A percentile compares a stretch with the other conserved stretches of the same genome.
Evolutionary conservation across 1,139 yeast species (phyloP).

Genomic region (Geotrichum candidum): DNA sequence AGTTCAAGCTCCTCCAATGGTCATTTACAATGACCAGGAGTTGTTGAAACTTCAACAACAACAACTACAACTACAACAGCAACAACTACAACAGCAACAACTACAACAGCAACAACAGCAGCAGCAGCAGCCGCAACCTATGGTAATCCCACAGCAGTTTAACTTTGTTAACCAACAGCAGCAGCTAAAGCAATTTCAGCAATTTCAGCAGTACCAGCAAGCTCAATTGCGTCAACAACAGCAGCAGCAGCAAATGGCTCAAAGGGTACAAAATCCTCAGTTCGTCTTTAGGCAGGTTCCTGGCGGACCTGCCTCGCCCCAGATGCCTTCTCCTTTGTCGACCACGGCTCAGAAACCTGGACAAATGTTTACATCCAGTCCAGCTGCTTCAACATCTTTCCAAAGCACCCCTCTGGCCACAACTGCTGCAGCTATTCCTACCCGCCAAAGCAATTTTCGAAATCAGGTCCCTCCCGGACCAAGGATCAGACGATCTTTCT

Average conservation of each 20-base stretch:
- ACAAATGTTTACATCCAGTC: slow-evolving; percentile 19
- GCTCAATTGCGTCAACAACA: slow-evolving; percentile 9
- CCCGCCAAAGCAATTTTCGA: slow-evolving; percentile 14
- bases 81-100: slow-evolving; percentile 6
- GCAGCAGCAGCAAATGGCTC: slow-evolving; percentile 1
- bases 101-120: slow-evolving; percentile 6
- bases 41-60: not conserved
- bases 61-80: slow-evolving; percentile 4
- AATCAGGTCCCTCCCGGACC: slow-evolving; percentile 4
- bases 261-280: not conserved
- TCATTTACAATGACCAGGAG: not conserved
- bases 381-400: not conserved
- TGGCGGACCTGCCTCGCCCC: slow-evolving; percentile 2
- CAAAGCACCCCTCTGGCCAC: slow-evolving; percentile 7
- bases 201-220: slow-evolving; percentile 9
- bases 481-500: slow-evolving; percentile 11
- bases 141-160: slow-evolving; percentile 1
- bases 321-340: slow-evolving; percentile 15
- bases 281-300: not conserved
- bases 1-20: not conserved
- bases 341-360: slow-evolving; percentile 20
- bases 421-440: slow-evolving; percentile 15
- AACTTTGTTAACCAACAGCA: not conserved
- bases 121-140: slow-evolving; percentile 5
- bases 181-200: slow-evolving; percentile 4